A percentile compares a stretch with the other conserved stretches of the same genome.
Conservation (phyloP, 352 stramenopile species). For the Pythium rhizo-oryzae region DNA sequence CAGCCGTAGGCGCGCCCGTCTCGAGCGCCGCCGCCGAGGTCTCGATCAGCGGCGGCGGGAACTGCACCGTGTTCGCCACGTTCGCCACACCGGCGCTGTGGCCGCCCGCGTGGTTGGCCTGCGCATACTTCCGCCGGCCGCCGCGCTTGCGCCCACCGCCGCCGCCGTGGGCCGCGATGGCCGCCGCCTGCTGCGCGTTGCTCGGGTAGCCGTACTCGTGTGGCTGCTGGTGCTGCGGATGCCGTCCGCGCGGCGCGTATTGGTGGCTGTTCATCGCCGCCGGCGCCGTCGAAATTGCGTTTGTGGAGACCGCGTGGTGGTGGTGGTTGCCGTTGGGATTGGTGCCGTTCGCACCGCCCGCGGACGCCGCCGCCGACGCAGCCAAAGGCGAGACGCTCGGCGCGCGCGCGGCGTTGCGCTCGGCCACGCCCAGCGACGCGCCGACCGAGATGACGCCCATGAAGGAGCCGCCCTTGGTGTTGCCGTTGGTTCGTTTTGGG, state of each 20-base stretch:
- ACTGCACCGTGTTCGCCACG: background rate
- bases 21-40: conserved; percentile 3
- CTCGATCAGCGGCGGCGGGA: conserved; percentile 24
- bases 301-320: background rate
- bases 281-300: background rate
- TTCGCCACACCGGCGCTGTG: too few species aligned
- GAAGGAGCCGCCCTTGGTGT: background rate
- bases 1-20: background rate
- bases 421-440: conserved; percentile 70
- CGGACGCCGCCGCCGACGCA: background rate
- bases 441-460: conserved; percentile 86
- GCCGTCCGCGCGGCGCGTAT: background rate
- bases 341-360: background rate
- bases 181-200: background rate
- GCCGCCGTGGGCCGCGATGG: background rate
- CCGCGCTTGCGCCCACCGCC: background rate
- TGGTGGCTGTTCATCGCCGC: conserved; percentile 2
- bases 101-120: background rate
- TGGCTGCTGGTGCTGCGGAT: background rate
- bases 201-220: conserved; percentile 10
- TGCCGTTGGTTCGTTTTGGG: background rate
- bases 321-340: too few species aligned
- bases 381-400: conserved; percentile 18
- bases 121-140: conserved; percentile 15
- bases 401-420: conserved; percentile 21